Evolutionary conservation across 2,329 filamentous ascomycete genomes (phyloP), one percentile per base, ranked within the genome.

Genomic region (Sarocladium strictum): DNA sequence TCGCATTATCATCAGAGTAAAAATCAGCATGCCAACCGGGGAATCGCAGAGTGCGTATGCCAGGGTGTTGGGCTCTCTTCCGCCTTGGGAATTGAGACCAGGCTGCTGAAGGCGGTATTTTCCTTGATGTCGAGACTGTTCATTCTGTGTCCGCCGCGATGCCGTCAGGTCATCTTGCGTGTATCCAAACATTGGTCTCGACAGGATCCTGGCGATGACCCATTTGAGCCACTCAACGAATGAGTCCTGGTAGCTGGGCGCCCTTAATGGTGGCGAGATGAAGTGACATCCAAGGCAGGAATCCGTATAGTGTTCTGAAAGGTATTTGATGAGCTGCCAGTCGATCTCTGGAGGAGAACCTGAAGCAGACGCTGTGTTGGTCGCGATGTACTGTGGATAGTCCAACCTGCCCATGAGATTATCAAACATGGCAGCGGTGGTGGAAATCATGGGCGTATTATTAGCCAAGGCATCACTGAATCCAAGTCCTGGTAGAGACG

Each of bases 401-500:
- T 75, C 78, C 6, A 88, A 68, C 26, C 78, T 73, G 51, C 66
- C 66, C 85, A 89, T 89, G 54, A 89, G 62, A 0, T 62, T 66
- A 61, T 85, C 71, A 53, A 87, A 75, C 12, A 85, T 67, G 2
- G 74, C 72, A 1, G 81, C 83, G 1, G 81, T 81, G 12, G 76
- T 70, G 5, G 71, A 64, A 54, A 83, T 66, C n/a, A 76, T 74
- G 62, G 77, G 72, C 7, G 68, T 68, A 49, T 76, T 76, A 54
- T 73, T 72, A 1, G 74, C 70, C 37, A 85, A 72, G 2, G 83
- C 72, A 64, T 87, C 84, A 64, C 84, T 86, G 62, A 88, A 89
- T 15, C 83, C 85, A 45, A 86, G 72, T 0, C 84, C 85, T 0
- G 85, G 84, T 19, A 88, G 74, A 41, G 81, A 83, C 1, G 85